Percentiles rank a stretch among this genome's conserved stretches.
phyloP scores from a whole-genome alignment of 768 basidiomycete genomes.

The Trametes cubensis region DNA sequence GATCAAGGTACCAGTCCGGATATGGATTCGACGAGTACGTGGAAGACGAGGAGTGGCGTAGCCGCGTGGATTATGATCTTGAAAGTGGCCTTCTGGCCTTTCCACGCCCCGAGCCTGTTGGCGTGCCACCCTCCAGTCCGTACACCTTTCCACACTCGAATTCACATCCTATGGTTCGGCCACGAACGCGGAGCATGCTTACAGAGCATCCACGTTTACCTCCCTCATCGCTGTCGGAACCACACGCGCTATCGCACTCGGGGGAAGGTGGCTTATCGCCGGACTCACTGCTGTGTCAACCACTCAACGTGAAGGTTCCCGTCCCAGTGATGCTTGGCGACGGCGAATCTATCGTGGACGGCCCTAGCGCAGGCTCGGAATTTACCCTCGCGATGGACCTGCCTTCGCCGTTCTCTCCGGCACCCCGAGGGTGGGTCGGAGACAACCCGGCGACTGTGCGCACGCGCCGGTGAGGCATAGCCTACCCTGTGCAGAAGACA shows the following conservation, averaged over 20 bases:
- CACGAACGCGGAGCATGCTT: constrained; percentile 33
- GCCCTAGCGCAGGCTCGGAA: constrained; percentile 17
- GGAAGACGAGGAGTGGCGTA: constrained; percentile 18
- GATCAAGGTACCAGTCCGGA: constrained; percentile 10
- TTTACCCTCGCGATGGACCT: constrained; percentile 33
- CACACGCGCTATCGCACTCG: constrained; percentile 19
- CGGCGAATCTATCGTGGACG: constrained; percentile 5
- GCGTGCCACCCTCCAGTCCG: background rate
- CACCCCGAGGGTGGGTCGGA: constrained; percentile 16
- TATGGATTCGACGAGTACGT: constrained; percentile 14
- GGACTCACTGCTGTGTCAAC: constrained; percentile 18
- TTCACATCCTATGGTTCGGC: constrained; percentile 24
- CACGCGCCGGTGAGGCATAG: background rate
- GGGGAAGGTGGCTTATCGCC: constrained; percentile 14
- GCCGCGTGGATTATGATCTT: constrained; percentile 14
- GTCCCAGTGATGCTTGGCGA: constrained; percentile 22
- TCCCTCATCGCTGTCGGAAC: background rate
- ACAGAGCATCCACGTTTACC: constrained; percentile 12
- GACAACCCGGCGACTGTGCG: background rate
- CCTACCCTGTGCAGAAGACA: too few relatives aligned
- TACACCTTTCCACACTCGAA: constrained; percentile 13
- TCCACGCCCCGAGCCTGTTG: constrained; percentile 3
- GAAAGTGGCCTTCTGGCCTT: constrained; percentile 21
- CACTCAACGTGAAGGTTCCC: constrained; percentile 19
- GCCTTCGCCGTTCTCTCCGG: constrained; percentile 16